These are phyloP conservation scores for Oryza rufipogon DNA, from an alignment of 176 grass and related monocot species.

Conservation along the genomic window DNA sequence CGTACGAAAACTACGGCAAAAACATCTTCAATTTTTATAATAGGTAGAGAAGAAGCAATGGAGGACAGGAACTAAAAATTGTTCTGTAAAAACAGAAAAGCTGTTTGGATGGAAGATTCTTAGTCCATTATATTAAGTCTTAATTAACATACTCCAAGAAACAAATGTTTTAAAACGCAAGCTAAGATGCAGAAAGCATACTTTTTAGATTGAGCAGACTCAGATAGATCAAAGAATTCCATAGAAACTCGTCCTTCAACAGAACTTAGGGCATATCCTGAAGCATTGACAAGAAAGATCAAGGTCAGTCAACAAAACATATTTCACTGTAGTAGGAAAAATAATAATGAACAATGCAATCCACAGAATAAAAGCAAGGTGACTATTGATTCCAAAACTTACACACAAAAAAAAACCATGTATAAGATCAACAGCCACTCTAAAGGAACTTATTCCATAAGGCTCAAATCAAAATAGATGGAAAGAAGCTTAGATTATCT, in stretches of 20 bases:
- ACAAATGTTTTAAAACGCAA: constrained; percentile 9
- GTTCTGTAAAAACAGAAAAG: not conserved
- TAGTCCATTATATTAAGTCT: not conserved
- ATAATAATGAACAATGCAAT: not conserved
- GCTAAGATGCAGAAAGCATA: constrained; percentile 49
- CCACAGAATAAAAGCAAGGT: not conserved
- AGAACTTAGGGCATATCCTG: constrained; percentile 96
- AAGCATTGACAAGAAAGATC: constrained; percentile 34
- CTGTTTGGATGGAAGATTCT: not conserved
- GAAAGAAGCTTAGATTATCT: not conserved
- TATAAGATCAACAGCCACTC: not conserved
- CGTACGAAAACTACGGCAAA: no score
- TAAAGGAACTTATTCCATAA: constrained; percentile 15
- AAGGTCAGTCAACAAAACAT: not conserved
- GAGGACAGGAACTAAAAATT: not conserved
- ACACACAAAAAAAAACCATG: not conserved
- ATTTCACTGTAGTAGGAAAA: not conserved
- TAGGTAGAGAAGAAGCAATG: not conserved
- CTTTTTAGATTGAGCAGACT: constrained; percentile 90
- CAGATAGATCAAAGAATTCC: constrained; percentile 96
- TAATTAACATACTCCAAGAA: not conserved
- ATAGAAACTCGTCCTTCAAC: constrained; percentile 95
- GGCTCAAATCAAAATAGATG: constrained; percentile 1
- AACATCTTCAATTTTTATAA: no score
- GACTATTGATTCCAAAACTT: not conserved